A percentile compares a stretch with the other conserved stretches of the same genome.
phyloP scores from a whole-genome alignment of 1,284 basidiomycete genomes.

The Mycosarcoma mackinlayi region DNA sequence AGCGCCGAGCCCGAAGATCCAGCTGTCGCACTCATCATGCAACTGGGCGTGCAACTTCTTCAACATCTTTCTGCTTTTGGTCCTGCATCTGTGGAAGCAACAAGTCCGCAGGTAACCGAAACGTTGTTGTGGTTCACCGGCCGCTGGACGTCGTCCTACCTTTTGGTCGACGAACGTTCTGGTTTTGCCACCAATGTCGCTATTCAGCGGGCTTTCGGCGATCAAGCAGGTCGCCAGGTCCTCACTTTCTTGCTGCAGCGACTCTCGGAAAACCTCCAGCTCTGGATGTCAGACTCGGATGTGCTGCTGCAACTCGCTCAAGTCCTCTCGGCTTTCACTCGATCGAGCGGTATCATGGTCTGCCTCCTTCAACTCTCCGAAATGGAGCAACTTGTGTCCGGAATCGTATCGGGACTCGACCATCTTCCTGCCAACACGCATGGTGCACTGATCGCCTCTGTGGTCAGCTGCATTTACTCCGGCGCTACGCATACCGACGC shows the following conservation, averaged over 20 bases:
- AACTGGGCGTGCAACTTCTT: constrained; percentile 50
- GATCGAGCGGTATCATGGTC: constrained; percentile 56
- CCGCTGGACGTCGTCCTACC: constrained; percentile 62
- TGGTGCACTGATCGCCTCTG: constrained; percentile 51
- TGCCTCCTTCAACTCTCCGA: constrained; percentile 49
- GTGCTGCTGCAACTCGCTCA: constrained; percentile 58
- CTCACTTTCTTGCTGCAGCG: constrained; percentile 56
- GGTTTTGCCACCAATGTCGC: constrained; percentile 38
- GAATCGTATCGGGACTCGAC: constrained; percentile 48
- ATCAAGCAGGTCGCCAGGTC: constrained; percentile 49
- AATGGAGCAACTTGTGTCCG: constrained; percentile 52
- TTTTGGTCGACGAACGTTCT: constrained; percentile 35
- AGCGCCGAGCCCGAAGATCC: constrained; percentile 31
- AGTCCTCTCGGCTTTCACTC: constrained; percentile 51
- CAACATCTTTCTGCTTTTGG: constrained; percentile 43
- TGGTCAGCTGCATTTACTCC: constrained; percentile 60
- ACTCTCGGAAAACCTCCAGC: constrained; percentile 52
- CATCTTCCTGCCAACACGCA: constrained; percentile 58
- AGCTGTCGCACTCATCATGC: constrained; percentile 44
- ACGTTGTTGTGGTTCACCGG: constrained; percentile 60
- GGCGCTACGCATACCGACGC: constrained; percentile 35
- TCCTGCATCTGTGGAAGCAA: constrained; percentile 31
- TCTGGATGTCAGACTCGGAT: constrained; percentile 61
- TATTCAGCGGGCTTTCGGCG: constrained; percentile 43
- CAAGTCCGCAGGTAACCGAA: constrained; percentile 60